Evolutionary conservation across 805 yeast genomes (phyloP).

Genomic region (Cyberlindnera mycetangii): DNA sequence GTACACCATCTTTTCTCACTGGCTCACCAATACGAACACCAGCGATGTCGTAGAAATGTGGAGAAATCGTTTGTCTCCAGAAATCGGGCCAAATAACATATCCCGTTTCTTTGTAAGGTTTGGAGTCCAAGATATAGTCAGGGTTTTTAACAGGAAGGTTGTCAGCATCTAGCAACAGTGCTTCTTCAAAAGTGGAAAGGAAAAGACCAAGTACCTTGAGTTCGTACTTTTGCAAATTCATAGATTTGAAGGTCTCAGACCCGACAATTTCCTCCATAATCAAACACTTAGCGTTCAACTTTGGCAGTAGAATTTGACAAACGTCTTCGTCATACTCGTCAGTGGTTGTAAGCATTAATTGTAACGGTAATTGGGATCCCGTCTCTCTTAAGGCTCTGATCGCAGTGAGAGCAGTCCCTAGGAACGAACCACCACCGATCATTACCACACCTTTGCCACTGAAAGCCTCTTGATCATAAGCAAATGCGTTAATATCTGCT

Average conservation of each 20-base stretch:
- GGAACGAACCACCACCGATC: conserved; percentile 43
- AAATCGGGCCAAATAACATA: conserved; percentile 68
- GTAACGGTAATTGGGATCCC: conserved; percentile 43
- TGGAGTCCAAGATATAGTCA: conserved; percentile 45
- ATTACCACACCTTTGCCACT: conserved; percentile 33
- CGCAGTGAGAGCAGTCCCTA: conserved; percentile 40
- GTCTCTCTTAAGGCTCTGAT: conserved; percentile 38
- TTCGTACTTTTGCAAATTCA: conserved; percentile 27
- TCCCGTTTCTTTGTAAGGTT: conserved; percentile 42
- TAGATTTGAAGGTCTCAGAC: conserved; percentile 18
- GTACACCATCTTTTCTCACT: conserved; percentile 36
- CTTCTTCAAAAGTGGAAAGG: conserved; percentile 44
- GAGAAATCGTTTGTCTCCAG: conserved; percentile 68
- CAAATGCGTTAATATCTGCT: conserved; percentile 16
- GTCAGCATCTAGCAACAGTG: conserved; percentile 46
- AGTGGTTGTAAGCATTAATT: conserved; percentile 39
- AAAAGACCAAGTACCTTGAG: conserved; percentile 39
- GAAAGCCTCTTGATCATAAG: conserved; percentile 25
- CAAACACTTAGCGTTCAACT: conserved; percentile 42
- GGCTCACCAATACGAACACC: conserved; percentile 38
- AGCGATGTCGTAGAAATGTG: conserved; percentile 53
- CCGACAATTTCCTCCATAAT: conserved; percentile 37
- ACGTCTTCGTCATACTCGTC: conserved; percentile 42
- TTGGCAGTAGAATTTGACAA: conserved; percentile 40
- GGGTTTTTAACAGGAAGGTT: conserved; percentile 43